phyloP scores from a whole-genome alignment of 768 basidiomycete species.

The Podaxis sp. region DNA sequence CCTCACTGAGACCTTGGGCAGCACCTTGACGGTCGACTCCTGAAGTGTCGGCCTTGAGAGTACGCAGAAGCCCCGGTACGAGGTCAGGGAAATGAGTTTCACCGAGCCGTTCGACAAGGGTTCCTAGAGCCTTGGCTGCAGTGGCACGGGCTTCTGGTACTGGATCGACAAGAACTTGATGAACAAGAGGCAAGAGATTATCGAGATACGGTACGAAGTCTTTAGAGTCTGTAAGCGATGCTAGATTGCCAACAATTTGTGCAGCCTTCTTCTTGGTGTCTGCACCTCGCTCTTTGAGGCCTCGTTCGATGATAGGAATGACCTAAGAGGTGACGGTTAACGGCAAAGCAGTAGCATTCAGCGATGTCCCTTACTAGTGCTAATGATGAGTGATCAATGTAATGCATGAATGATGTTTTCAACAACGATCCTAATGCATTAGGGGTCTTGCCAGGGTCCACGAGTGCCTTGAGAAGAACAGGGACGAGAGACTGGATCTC shows the following conservation, averaged over 20 bases:
- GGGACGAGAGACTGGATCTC: constrained; percentile 93
- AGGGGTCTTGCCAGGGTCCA: constrained; percentile 90
- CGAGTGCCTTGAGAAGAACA: constrained; percentile 88
- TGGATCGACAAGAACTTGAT: constrained; percentile 90
- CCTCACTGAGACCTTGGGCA: constrained; percentile 94
- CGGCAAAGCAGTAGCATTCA: not conserved
- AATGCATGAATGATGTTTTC: constrained; percentile 96
- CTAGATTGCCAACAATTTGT: constrained; percentile 97
- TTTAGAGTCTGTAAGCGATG: constrained; percentile 82
- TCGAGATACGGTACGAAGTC: constrained; percentile 96
- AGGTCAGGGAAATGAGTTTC: constrained; percentile 95
- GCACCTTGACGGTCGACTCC: constrained; percentile 98
- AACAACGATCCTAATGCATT: constrained; percentile 82
- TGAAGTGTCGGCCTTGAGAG: constrained; percentile 88
- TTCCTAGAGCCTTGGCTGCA: constrained; percentile 94
- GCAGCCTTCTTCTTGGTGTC: constrained; percentile 95
- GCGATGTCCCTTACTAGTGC: constrained; percentile 61
- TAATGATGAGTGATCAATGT: constrained; percentile 95
- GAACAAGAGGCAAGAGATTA: constrained; percentile 85
- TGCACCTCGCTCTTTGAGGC: constrained; percentile 86
- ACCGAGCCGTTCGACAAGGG: constrained; percentile 94
- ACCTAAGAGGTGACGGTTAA: constrained; percentile 46
- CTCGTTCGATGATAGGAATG: constrained; percentile 92
- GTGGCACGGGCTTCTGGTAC: constrained; percentile 98
- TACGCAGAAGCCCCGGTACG: constrained; percentile 83